Conservation (phyloP, 2,329 filamentous ascomycete species). For the Epichloe festucae region DNA sequence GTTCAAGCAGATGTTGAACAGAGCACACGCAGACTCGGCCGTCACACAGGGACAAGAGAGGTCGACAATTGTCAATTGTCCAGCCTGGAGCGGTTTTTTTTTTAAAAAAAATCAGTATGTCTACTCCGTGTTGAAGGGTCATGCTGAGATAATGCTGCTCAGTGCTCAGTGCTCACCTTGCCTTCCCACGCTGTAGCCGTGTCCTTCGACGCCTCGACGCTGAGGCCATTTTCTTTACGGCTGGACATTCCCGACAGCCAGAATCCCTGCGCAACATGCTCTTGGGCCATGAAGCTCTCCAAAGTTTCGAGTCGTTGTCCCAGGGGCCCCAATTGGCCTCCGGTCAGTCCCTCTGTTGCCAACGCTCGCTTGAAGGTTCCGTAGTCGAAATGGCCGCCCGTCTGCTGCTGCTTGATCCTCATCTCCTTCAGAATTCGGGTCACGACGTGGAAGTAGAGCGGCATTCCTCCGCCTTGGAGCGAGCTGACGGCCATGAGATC, state of each 20-base stretch:
- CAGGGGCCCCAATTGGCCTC: conserved; percentile 40
- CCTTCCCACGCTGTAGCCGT: conserved; percentile 10
- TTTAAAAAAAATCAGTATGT: background rate
- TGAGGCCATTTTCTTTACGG: too few relatives aligned
- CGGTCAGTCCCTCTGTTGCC: conserved; percentile 24
- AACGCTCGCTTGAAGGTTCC: conserved; percentile 26
- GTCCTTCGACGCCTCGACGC: background rate
- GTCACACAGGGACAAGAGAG: conserved; percentile 61
- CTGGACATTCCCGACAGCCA: background rate
- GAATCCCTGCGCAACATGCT: conserved; percentile 7
- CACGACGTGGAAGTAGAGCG: conserved; percentile 46
- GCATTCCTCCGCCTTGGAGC: conserved; percentile 24
- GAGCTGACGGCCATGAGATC: conserved; percentile 43
- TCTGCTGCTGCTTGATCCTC: conserved; percentile 30
- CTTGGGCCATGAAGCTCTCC: conserved; percentile 39
- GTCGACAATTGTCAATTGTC: conserved; percentile 40
- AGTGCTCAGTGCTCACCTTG: conserved; percentile 9
- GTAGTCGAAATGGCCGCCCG: conserved; percentile 33
- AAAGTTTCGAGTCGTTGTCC: conserved; percentile 27
- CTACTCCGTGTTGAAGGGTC: background rate
- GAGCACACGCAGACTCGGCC: conserved; percentile 49
- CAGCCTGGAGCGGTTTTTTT: conserved; percentile 7
- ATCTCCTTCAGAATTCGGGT: conserved; percentile 44
- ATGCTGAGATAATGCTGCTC: too few relatives aligned
- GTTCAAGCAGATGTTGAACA: conserved; percentile 60